These are phyloP conservation scores for Phialophora macrospora DNA, from an alignment of 2,329 filamentous ascomycete species.

Conservation along the genomic window DNA sequence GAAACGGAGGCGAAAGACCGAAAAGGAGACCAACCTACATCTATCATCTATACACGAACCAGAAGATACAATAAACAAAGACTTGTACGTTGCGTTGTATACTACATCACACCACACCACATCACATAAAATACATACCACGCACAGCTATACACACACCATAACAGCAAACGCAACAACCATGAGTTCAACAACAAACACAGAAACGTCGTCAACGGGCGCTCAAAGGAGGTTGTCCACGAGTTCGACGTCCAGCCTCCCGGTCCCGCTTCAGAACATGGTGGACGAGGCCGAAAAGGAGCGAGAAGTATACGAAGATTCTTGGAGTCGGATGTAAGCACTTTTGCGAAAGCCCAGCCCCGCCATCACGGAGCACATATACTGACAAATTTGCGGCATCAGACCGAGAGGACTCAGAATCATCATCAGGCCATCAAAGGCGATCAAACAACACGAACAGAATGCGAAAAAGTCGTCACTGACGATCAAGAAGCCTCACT, in stretches of 20 bases:
- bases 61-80: too few species aligned
- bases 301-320: slow-evolving; percentile 12
- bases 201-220: not conserved
- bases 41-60: too few species aligned
- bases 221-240: not conserved
- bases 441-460: not conserved
- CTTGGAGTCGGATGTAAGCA: slow-evolving; percentile 2
- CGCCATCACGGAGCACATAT: not conserved
- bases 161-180: not conserved
- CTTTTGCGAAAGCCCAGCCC: not conserved
- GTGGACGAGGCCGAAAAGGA: slow-evolving; percentile 10
- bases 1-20: not conserved
- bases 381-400: not conserved
- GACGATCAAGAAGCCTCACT: not conserved
- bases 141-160: not conserved
- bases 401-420: not conserved
- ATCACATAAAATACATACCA: not conserved
- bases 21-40: not conserved
- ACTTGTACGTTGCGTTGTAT: too few species aligned
- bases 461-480: not conserved
- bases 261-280: slow-evolving; percentile 9
- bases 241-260: slow-evolving; percentile 9
- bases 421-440: not conserved
- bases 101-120: too few species aligned
- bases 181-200: not conserved